Conservation (phyloP, 2,329 filamentous ascomycete genomes). For the Penicillium sp. region DNA sequence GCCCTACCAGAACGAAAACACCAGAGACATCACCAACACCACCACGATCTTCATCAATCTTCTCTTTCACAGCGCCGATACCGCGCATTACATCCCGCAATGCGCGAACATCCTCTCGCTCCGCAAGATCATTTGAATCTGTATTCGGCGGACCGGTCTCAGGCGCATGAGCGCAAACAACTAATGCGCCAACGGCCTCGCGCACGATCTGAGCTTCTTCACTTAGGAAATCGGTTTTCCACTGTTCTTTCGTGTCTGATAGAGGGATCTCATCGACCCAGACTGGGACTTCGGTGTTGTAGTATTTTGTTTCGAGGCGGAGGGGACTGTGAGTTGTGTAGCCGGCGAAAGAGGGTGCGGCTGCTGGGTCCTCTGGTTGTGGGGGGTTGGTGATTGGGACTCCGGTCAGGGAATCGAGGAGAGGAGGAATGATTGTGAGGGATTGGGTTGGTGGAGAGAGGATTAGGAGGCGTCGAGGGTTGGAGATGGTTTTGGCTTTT, state of each 20-base stretch:
- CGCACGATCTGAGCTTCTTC: slow-evolving; percentile 46
- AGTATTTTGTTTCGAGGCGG: slow-evolving; percentile 45
- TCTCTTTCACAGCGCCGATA: slow-evolving; percentile 39
- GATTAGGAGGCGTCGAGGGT: slow-evolving; percentile 45
- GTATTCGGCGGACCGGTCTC: not conserved
- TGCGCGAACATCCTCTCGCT: slow-evolving; percentile 25
- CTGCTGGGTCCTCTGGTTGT: slow-evolving; percentile 12
- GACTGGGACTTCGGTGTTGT: slow-evolving; percentile 44
- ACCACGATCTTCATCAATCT: slow-evolving; percentile 46
- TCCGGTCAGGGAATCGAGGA: slow-evolving; percentile 41
- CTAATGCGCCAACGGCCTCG: slow-evolving; percentile 46
- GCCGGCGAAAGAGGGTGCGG: slow-evolving; percentile 42
- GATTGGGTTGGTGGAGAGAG: slow-evolving; percentile 41
- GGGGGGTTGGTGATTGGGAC: slow-evolving; percentile 26
- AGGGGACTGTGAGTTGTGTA: slow-evolving; percentile 49
- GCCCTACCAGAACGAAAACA: slow-evolving; percentile 38
- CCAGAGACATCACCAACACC: slow-evolving; percentile 41
- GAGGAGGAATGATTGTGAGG: slow-evolving; percentile 35
- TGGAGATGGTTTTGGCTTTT: slow-evolving; percentile 31
- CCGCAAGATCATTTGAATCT: not conserved
- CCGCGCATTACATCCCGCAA: slow-evolving; percentile 38
- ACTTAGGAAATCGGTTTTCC: slow-evolving; percentile 45
- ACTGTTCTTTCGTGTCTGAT: slow-evolving; percentile 25
- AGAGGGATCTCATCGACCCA: slow-evolving; percentile 50
- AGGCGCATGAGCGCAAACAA: slow-evolving; percentile 40